Conservation (phyloP, 257 asterid genomes). For the Dorcoceras hygrometricum region DNA sequence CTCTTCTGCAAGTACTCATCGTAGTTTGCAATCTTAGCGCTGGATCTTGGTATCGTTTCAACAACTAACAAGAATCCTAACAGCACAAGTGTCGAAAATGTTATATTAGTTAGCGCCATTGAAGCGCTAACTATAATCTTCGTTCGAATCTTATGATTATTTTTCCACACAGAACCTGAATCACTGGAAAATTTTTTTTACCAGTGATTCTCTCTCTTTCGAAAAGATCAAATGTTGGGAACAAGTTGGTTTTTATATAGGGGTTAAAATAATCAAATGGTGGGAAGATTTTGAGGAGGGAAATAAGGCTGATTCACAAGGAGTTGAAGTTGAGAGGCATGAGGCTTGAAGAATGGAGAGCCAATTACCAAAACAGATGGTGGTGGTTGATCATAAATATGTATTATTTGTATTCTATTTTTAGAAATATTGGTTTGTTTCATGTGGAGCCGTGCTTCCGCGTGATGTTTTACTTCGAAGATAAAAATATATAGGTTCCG, state of each 20-base stretch:
- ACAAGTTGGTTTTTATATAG: conserved; percentile 2
- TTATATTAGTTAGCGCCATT: conserved; percentile 28
- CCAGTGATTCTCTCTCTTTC: conserved; percentile 35
- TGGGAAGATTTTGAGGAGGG: conserved; percentile 2
- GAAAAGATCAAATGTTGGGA: conserved; percentile 4
- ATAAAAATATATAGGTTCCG: no score
- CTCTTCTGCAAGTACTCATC: conserved; percentile 46
- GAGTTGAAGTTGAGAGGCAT: not conserved
- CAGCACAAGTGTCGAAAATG: conserved; percentile 17
- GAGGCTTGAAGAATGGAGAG: conserved; percentile 33
- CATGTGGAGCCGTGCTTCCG: no score
- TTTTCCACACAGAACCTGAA: conserved; percentile 22
- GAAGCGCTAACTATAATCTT: not conserved
- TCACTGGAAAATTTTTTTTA: conserved; percentile 31
- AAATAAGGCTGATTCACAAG: not conserved
- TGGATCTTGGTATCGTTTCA: conserved; percentile 28
- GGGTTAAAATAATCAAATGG: not conserved
- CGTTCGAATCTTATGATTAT: not conserved
- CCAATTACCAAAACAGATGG: conserved; percentile 28
- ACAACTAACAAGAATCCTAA: conserved; percentile 24
- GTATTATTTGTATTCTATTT: no score
- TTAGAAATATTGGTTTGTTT: no score
- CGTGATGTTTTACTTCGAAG: no score
- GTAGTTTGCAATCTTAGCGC: conserved; percentile 40
- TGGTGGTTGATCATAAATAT: not conserved